Evolutionary conservation across 1,139 yeast species (phyloP), one percentile per base, ranked within the genome.

Genomic region (Blastobotrys indianensis): DNA sequence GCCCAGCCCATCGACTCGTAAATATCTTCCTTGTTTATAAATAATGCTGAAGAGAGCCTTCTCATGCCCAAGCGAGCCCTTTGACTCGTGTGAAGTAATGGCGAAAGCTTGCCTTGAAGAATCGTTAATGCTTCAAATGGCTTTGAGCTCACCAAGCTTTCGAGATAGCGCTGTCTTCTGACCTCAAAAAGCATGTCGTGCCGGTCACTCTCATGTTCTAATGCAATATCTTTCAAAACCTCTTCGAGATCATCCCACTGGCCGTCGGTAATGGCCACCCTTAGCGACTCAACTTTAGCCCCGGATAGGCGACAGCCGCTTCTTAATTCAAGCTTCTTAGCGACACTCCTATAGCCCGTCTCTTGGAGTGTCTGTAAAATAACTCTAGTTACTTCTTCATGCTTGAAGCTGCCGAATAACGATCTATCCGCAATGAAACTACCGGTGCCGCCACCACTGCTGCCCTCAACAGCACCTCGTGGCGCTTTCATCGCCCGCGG

Each of bases 311-410:
- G 62, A 35, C 63, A 62, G 42, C 70, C 64, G n/a, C 79, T 70
- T 48, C 73, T 71, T 8, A 57, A 51, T 46, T 73, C 73, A 39
- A 77, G 60, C 2, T 55, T 45, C 9, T 59, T 51, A 0, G 77
- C 73, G 1, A 76, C 59, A 9, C 61, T 54, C 6, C 59, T 49
- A 53, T 73, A 75, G 2, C 81, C 82, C 48, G 77, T 51, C 49
- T 76, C 81, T 34, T 63, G 60, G 41, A 77, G 59, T 1, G 78
- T 63, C 52, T 76, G 80, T 30, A 76, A 70, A 32, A 77, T 55
- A 23, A 77, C 61, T 42, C 78, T 67, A 1, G 79, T 69, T 10
- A 76, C 65, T 55, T 77, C 80, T 12, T 57, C 58, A 37, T 61
- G 65, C 52, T 67, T 64, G 29, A 67, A 60, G 7, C 25, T 7